Evolutionary conservation across 2,329 filamentous ascomycete genomes (phyloP), one percentile per base, ranked within the genome.

Genomic region (Aotearoamyces nothofagi): DNA sequence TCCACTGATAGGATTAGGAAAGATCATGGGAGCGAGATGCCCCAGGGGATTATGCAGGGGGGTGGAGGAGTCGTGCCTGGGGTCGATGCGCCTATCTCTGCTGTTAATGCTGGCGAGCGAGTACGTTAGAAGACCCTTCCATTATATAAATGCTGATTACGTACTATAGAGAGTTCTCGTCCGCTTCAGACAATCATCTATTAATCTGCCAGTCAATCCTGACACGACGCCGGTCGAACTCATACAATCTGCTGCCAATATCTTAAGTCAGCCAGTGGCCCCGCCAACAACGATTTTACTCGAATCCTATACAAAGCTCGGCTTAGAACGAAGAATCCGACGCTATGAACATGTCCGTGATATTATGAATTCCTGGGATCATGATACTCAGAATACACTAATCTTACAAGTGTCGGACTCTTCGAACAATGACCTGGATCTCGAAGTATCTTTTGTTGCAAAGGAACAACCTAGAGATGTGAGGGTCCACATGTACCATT

Each of bases 291-390:
- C 75, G 29, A 63, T 90, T n/a, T 51, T 94, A 8, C 53, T 84
- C 11, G 87, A 96, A 51, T 70, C 66, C 12, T 94, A 84, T 49
- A 57, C 63, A 12, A 66, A 73, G 24, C 64, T 90, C 1, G 82
- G 82, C 16, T 61, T 96, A 2, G 80, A 92, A 50, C 72, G 87
- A 22, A 78, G 80, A 1, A 56, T 96, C 15, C 77, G 87, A 22
- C 75, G 73, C 22, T 94, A 93, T 48, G 87, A 96, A 55, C 72
- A 71, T 36, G 67, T 96, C 17, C 71, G 82, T 34, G 82, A 93
- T 44, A 69, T 93, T 13, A 69, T 94, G 65, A 92, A 92, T 50
- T 92, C 84, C 0, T 96, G 87, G 87, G 81, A 92, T 35, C 62
- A 66, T 24, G 84, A 93, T 49, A 61, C 65, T 3, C 76, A 84